These are phyloP conservation scores for Amesomyces nigricolor DNA, from an alignment of 2,329 filamentous ascomycete species.

Conservation along the genomic window DNA sequence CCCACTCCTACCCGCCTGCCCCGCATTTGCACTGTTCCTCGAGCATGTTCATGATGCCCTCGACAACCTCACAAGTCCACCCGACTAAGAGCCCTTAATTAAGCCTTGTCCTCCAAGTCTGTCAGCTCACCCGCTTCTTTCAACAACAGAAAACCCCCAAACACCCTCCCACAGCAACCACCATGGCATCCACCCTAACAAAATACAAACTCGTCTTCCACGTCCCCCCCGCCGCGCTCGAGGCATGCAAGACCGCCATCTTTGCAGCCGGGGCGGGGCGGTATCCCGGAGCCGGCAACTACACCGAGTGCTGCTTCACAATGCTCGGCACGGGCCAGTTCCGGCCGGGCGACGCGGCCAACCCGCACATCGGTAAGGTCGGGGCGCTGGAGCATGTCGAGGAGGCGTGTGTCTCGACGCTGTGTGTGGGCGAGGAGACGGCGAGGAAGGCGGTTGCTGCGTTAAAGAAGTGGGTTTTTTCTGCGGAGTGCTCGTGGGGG, in stretches of 20 bases:
- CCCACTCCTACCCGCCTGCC: neutral
- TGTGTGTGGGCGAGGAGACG: conserved; percentile 55
- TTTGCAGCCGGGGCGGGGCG: conserved; percentile 54
- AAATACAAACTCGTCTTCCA: conserved; percentile 44
- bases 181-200: conserved; percentile 10
- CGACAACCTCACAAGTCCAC: no score
- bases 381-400: conserved; percentile 53
- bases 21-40: no score
- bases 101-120: no score
- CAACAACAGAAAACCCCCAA: no score
- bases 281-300: conserved; percentile 46
- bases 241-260: conserved; percentile 49
- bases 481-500: no score
- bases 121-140: no score
- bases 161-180: neutral
- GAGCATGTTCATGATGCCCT: no score
- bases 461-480: conserved; percentile 57
- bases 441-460: conserved; percentile 53
- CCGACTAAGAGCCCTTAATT: no score
- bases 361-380: conserved; percentile 55
- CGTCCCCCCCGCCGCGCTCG: conserved; percentile 40
- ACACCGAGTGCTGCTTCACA: conserved; percentile 51
- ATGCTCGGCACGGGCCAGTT: conserved; percentile 58
- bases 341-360: conserved; percentile 54
- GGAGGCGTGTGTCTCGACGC: conserved; percentile 58